A percentile compares a stretch with the other conserved stretches of the same genome.
Conservation (phyloP, 768 basidiomycete genomes). For the Trametes cubensis region DNA sequence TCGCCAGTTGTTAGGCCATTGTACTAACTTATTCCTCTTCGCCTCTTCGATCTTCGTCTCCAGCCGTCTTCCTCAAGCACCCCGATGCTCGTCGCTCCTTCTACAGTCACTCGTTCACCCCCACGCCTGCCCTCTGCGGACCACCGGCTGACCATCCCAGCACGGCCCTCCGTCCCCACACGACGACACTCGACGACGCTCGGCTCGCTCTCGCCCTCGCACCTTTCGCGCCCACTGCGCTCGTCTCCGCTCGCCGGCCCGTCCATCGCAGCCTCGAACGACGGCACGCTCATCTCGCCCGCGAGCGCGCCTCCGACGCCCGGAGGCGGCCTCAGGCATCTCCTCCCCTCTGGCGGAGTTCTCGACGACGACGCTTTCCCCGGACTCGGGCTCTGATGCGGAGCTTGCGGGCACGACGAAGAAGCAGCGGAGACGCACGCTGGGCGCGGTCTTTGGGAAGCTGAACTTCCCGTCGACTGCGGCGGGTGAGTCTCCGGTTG, state of each 20-base stretch:
- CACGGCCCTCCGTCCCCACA: slow-evolving; percentile 10
- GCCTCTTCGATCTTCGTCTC: not conserved
- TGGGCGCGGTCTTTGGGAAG: slow-evolving; percentile 18
- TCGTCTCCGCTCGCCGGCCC: slow-evolving; percentile 36
- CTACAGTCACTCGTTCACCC: slow-evolving; percentile 10
- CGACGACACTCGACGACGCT: slow-evolving; percentile 21
- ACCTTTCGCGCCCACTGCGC: slow-evolving; percentile 29
- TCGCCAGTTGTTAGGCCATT: not conserved
- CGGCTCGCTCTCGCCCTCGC: slow-evolving; percentile 18
- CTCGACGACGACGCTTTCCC: slow-evolving; percentile 1
- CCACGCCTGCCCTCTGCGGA: slow-evolving; percentile 14
- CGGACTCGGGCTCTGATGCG: not conserved
- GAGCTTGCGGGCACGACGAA: slow-evolving; percentile 1
- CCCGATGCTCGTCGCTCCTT: slow-evolving; percentile 16
- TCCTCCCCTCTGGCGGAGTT: slow-evolving; percentile 17
- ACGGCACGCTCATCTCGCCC: slow-evolving; percentile 15
- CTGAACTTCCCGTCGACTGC: slow-evolving; percentile 16
- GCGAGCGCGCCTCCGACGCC: slow-evolving; percentile 18
- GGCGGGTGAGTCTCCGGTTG: not conserved
- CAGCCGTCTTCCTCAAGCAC: slow-evolving; percentile 4
- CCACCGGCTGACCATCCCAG: slow-evolving; percentile 14
- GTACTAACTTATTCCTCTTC: not conserved
- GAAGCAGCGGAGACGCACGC: slow-evolving; percentile 14
- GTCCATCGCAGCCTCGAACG: slow-evolving; percentile 24
- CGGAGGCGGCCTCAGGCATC: slow-evolving; percentile 2